phyloP scores from a whole-genome alignment of 805 yeast genomes.

The Candida ficus region DNA sequence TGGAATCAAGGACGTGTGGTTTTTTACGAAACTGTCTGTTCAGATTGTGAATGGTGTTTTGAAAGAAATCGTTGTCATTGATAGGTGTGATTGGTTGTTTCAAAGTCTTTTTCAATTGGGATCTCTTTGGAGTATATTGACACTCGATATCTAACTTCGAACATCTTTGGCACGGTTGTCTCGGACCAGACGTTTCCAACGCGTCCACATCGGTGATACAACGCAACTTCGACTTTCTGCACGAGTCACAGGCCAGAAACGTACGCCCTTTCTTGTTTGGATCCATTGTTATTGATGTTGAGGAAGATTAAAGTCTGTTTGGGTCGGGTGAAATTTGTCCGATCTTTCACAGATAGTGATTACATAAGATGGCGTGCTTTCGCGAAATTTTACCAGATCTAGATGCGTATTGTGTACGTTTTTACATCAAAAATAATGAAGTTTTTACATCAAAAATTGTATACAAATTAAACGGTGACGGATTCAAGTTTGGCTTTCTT shows the following conservation, averaged over 20 bases:
- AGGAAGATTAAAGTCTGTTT: no score
- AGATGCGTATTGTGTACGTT: no score
- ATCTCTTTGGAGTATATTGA: constrained; percentile 13
- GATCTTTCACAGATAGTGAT: no score
- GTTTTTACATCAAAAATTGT: no score
- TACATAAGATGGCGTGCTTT: no score
- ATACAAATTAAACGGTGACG: no score
- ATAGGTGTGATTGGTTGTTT: not conserved
- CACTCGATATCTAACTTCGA: constrained; percentile 6
- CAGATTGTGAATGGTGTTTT: constrained; percentile 10
- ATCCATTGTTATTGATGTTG: no score
- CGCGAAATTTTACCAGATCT: no score
- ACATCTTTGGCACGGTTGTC: constrained; percentile 10
- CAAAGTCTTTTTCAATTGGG: constrained; percentile 10
- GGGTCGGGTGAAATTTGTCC: no score
- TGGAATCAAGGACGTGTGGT: constrained; percentile 11
- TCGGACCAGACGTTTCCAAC: not conserved
- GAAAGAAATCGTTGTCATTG: constrained; percentile 4
- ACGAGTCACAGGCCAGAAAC: constrained; percentile 15
- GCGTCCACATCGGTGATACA: constrained; percentile 6
- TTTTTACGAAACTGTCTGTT: constrained; percentile 8
- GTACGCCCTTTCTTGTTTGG: constrained; percentile 6
- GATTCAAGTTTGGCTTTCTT: not conserved
- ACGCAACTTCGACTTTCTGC: constrained; percentile 13
- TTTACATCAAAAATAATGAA: no score